Evolutionary conservation across 352 stramenopile species (phyloP), one percentile per base, ranked within the genome.

Genomic region (Phytophthora idaei): DNA sequence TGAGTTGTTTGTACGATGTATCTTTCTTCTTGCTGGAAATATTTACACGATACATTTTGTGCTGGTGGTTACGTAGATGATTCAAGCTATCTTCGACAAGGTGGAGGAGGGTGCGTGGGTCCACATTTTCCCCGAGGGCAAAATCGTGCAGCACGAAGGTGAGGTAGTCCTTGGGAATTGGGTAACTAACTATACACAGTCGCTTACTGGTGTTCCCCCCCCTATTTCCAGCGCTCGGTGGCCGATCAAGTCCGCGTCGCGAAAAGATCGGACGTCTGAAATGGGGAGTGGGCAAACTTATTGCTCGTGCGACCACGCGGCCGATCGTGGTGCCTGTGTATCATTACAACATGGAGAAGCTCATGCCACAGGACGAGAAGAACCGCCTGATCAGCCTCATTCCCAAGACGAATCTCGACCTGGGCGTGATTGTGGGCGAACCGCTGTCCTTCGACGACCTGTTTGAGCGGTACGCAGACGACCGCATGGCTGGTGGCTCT

Each of bases 121-220:
- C 4, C 89, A 97, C 67, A 89, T 97, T 57, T 97, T 95, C 56
- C 89, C 89, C 0, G 89, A 97, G 74, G 89, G 89, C 55, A 91
- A 93, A 59, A 93, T 95, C 61, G 81, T 85, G 6, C 87, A 95
- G 67, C 44, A 69, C 39, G 75, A 82, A 49, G 28, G 87, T 94
- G 63, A 47, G 67, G 55, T 34, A 10, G 7, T 32, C 5, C 15
- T 17, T 44, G 32, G 21, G 8, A 44, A 12, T 21, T 51, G 15
- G 11, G 7, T 9, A 21, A 56, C 31, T 32, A 21, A 56, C 31
- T 44, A 10, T 4, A 21, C 27, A 12, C 10, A 10, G 6, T 10
- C 21, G 11, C 11, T 56, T 25, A 10, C 5, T 34, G 25, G n/a
- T 44, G 14, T 27, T 47, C n/a, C n/a, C n/a, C n/a, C n/a, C n/a